These are phyloP conservation scores for Lotus japonicus DNA, from an alignment of 306 rosid genomes.

Conservation along the genomic window DNA sequence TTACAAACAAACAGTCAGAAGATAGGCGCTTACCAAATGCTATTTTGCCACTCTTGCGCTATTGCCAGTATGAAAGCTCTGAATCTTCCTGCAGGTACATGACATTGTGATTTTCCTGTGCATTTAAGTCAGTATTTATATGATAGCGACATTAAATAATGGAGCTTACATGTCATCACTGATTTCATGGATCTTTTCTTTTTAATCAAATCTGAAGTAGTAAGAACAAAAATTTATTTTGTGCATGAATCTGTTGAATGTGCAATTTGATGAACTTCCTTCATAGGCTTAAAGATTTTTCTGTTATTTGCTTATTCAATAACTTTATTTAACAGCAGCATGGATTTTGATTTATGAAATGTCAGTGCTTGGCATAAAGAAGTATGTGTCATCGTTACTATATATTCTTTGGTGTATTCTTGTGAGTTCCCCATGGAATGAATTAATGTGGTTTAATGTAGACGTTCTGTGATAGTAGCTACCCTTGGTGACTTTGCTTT, in stretches of 20 bases:
- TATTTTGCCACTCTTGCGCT: conserved; percentile 76
- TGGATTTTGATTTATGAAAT: neutral
- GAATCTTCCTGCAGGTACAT: conserved; percentile 92
- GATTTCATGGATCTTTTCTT: neutral
- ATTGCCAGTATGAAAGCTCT: conserved; percentile 92
- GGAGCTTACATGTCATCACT: neutral
- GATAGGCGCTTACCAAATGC: conserved; percentile 77
- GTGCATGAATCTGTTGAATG: neutral
- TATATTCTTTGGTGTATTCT: neutral
- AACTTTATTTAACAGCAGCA: neutral
- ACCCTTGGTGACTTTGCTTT: neutral
- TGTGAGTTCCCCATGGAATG: neutral
- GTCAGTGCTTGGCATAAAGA: neutral
- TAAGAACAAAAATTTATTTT: neutral
- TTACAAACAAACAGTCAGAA: conserved; percentile 51
- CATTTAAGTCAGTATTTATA: conserved; percentile 10
- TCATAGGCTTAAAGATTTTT: neutral
- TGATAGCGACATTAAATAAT: neutral
- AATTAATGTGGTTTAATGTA: neutral
- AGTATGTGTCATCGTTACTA: neutral
- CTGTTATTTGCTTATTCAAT: neutral
- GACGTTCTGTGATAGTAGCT: neutral
- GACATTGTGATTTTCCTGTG: conserved; percentile 17
- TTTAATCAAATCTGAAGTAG: neutral
- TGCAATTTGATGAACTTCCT: conserved; percentile 8